Evolutionary conservation across 768 basidiomycete genomes (phyloP), one percentile per base, ranked within the genome.

Genomic region (Amyloporia xantha): DNA sequence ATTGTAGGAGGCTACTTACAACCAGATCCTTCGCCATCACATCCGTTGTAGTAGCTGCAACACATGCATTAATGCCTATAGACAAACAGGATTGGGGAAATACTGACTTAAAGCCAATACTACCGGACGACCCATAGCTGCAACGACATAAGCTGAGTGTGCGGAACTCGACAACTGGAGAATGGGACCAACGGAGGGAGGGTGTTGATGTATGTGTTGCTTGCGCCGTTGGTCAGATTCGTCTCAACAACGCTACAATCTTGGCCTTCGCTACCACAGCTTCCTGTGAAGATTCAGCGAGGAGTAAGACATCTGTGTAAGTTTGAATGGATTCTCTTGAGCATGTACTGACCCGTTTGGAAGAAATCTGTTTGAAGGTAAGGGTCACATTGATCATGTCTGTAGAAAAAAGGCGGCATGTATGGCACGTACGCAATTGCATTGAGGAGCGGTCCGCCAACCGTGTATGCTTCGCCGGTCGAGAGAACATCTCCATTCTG

Each of bases 201-300:
- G 45, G 76, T 62, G 50, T 75, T 68, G 39, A 76, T 56, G 49
- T 76, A 73, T 4, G 62, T 55, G 35, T 63, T 68, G 20, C 72
- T 72, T 10, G 71, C 72, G 49, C 70, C 64, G 48, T 76, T 72
- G 49, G 56, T 56, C 49, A 76, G 62, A 3, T 68, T 73, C 54
- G 59, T 65, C 56, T 76, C 74, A 21, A 76, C n/a, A 5, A 73
- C 59, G 2, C 63, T 62, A 50, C 75, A 76, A 1, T 60, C 48
- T 54, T 75, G 73, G 44, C 73, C 74, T 47, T 76, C 75, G 27
- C 49, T 46, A 2, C 48, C 35, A 47, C 75, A 76, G 7, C 33
- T 12, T 38, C 71, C 74, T 74, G 33, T n/a, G n/a, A n/a, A n/a
- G n/a, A n/a, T n/a, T n/a, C n/a, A n/a, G n/a, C n/a, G n/a, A n/a